Base-by-base conservation (phyloP, 116 monocot species). In the Cymodocea nodosa region DNA sequence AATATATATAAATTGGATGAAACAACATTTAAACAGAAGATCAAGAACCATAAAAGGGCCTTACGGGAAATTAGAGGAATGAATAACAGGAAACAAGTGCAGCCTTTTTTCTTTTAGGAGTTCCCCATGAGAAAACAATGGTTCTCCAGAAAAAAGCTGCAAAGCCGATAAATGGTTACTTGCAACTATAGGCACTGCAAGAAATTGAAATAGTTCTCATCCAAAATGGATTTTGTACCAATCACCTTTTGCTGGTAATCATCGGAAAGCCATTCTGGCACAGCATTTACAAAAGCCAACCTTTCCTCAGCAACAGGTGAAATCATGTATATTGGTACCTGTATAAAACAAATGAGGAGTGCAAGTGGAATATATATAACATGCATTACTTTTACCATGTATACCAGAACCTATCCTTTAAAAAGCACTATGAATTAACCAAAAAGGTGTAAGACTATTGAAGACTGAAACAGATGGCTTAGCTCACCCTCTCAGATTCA, bases 191-290 rank as follows among this genome's bases (percentile, higher is more conserved):
- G 44, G 10, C 36, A 16, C 17, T 50, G 19, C 17, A 51, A 36
- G 5, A 68, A 37, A 68, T 60, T 5, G 13, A 24, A 60, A 60
- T 11, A 50, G n/a, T 62, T n/a, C 1, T 12, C 14, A 22, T 30
- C 35, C 30, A 52, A 4, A 16, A 18, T 17, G 18, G 44, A 44
- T 44, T 44, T 7, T 44, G 44, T 7, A 19, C 50, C 20, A 53
- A 10, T 8, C 2, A 86, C 94, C 90, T 90, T 95, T 61, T 87
- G 59, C 74, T 87, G 95, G 23, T 81, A 84, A 40, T 81, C 35
- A 24, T 83, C 79, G 66, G 80, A 85, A 72, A 95, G 85, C 95
- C 95, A 95, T 83, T 95, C 95, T 36, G 95, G 95, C 54, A 83
- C 53, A 69, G 76, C 71, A 78, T 83, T 95, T 6, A 81, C 74